Evolutionary conservation across 257 asterid species (phyloP).

Genomic region (Anisodus acutangulus): DNA sequence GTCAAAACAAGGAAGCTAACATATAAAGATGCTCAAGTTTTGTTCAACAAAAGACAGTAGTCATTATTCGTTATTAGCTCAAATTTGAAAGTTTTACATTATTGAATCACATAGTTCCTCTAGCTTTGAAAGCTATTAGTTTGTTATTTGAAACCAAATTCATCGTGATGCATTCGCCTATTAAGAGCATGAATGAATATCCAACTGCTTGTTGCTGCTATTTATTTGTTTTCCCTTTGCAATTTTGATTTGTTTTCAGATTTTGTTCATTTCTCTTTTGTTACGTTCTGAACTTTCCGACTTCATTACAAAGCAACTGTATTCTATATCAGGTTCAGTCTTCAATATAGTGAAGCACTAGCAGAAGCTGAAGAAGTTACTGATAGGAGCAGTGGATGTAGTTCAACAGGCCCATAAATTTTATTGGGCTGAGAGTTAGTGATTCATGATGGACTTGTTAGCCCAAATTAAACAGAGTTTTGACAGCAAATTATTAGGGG

Average conservation of each 20-base stretch:
- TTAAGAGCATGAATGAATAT: background rate
- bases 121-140: slow-evolving; percentile 1
- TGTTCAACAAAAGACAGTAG: background rate
- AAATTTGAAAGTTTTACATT: background rate
- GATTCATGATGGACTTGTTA: background rate
- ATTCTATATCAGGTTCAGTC: background rate
- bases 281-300: background rate
- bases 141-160: background rate
- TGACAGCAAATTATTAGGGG: no score
- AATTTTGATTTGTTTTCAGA: background rate
- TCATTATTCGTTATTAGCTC: background rate
- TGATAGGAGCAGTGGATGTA: background rate
- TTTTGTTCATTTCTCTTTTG: background rate
- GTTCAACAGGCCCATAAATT: background rate
- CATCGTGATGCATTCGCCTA: background rate
- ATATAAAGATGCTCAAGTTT: background rate
- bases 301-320: background rate
- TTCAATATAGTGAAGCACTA: no score
- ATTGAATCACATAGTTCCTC: background rate
- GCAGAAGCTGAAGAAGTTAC: background rate
- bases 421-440: background rate
- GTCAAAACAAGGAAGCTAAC: background rate
- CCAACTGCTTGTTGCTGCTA: background rate
- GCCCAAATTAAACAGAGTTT: background rate
- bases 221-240: background rate